These are phyloP conservation scores for Camellia lanceoleosa DNA, from an alignment of 148 eudicot species.

Conservation along the genomic window DNA sequence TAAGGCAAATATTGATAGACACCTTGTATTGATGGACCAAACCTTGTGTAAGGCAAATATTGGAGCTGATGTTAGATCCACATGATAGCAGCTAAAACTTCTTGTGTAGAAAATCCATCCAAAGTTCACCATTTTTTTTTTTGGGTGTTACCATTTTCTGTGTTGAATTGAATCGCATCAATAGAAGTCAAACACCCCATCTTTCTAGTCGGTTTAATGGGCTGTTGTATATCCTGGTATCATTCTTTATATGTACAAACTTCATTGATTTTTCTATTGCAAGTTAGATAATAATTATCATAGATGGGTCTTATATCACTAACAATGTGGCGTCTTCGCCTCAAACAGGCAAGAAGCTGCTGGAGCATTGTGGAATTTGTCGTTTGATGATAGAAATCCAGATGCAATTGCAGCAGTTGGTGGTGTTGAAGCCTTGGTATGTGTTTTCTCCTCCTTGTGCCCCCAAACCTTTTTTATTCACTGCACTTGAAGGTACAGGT, in stretches of 20 bases:
- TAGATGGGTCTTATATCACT: slow-evolving; percentile 4
- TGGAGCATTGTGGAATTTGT: slow-evolving; percentile 97
- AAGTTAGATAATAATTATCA: not conserved
- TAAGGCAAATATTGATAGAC: not conserved
- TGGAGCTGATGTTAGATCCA: not conserved
- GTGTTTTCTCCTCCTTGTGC: slow-evolving; percentile 16
- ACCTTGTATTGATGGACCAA: not conserved
- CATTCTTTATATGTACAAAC: not conserved
- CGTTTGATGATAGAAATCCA: slow-evolving; percentile 94
- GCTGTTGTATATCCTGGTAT: not conserved
- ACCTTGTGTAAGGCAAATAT: not conserved
- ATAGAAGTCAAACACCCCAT: not conserved
- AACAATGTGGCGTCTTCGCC: not conserved
- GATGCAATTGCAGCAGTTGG: slow-evolving; percentile 93
- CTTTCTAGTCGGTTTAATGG: not conserved
- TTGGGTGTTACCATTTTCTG: no score
- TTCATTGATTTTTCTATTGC: not conserved
- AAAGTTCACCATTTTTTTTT: not conserved
- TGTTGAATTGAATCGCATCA: not conserved
- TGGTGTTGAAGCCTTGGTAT: slow-evolving; percentile 99
- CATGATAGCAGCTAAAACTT: not conserved
- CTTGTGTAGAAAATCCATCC: not conserved
- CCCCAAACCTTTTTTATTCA: not conserved
- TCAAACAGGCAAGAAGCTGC: slow-evolving; percentile 95
- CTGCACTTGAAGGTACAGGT: not conserved